Base-by-base conservation (phyloP, 73 alveolate genomes). In the Tetrahymena borealis region DNA sequence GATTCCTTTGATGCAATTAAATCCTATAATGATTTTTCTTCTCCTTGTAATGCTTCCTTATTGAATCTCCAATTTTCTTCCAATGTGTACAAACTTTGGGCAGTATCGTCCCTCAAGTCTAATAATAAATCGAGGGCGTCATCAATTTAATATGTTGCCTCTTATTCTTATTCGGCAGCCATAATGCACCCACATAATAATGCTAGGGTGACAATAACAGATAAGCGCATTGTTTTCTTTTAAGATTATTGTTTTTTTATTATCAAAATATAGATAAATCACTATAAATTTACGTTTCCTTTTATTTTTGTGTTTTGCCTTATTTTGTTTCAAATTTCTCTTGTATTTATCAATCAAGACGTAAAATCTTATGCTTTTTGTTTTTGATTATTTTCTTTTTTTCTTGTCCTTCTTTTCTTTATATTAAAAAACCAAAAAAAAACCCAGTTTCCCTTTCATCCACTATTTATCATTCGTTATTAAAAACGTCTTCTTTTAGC, bases 221-320 rank as follows among this genome's bases (percentile, higher is more conserved):
- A 15, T 60, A 60, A 60, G 85, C 85, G 85, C 85, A 60, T 60
- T 60, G 37, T 60, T 60, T 60, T n/a, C 85, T 60, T 60, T 60
- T 60, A 35, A 24, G 37, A 60, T 60, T 60, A 60, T 41, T 60
- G 85, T 60, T 60, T 60, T n/a, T 60, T 60, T 18, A 60, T 60
- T 60, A 60, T 60, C 85, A 60, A 60, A 18, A 60, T 60, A 60
- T 60, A 60, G 85, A 60, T 60, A 60, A 60, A 60, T 60, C 37
- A 60, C 85, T 60, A 60, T 60, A 60, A 60, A 60, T 60, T 60
- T 60, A 60, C 85, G 85, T 60, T 60, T 60, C 85, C 85, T 60
- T 60, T 60, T 60, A 60, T 60, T 60, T 60, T 60, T 60, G 85
- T 60, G 85, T 60, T 60, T 60, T 60, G 85, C 85, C 85, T 60